Evolutionary conservation across 352 stramenopile species (phyloP), one percentile per base, ranked within the genome.

Genomic region (Phytophthora idaei): DNA sequence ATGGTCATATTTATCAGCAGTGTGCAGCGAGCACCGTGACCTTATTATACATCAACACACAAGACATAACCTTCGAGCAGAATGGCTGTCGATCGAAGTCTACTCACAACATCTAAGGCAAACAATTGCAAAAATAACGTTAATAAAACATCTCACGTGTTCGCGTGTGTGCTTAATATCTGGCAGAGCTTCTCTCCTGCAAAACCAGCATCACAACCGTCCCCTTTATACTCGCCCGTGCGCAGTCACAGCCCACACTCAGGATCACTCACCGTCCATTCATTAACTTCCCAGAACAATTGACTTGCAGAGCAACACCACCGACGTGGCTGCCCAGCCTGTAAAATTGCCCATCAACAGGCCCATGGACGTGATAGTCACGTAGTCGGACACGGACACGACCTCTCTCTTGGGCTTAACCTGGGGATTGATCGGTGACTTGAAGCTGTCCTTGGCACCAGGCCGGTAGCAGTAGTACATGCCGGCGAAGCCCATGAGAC

Each of bases 341-440:
- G 67, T 78, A 47, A 87, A 41, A 47, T 92, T 90, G 12, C 85
- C 85, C 21, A 78, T 54, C 36, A 87, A 11, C 11, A 93, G 69
- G 7, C 85, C 85, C 42, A 88, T 78, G 53, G 70, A 77, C 29
- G 81, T 83, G 41, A 93, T 82, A 4, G 83, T 77, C 25, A 82
- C 63, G 61, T 93, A 93, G 59, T 93, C 85, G 11, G 83, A 90
- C 44, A 89, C 67, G 5, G 81, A 87, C 17, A 89, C 77, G 31
- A 90, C 62, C 39, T 92, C 85, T 59, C 71, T 77, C 57, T 65
- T 63, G 25, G 52, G 14, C 51, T 61, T 66, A 11, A 57, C 53
- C 44, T 61, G 58, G 15, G 47, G 36, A 49, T 66, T 64, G 29
- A 27, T 68, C 48, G 45, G 57, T 8, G 71, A 42, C 8, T 73